Conservation (phyloP, 2,329 filamentous ascomycete species). For the Sporothrix luriei region DNA sequence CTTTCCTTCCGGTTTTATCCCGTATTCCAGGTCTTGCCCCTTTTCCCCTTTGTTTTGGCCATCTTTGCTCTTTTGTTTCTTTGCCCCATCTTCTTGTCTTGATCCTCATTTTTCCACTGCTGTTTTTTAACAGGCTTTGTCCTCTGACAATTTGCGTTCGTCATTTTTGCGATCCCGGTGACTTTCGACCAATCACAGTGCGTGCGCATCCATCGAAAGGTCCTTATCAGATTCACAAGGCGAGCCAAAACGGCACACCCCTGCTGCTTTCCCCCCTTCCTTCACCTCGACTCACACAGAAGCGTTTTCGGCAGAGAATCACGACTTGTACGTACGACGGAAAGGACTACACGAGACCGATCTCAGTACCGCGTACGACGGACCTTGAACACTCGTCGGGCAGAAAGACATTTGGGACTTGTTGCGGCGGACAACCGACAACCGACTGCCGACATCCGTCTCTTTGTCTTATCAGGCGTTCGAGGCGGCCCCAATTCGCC, state of each 20-base stretch:
- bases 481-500: background rate
- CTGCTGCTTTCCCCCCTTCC: background rate
- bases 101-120: background rate
- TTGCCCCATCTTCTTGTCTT: constrained; percentile 16
- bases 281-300: background rate
- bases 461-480: background rate
- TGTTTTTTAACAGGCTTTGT: background rate
- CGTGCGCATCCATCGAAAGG: constrained; percentile 30
- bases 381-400: background rate
- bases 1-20: background rate
- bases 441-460: background rate
- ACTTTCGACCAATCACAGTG: constrained; percentile 32
- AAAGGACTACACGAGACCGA: background rate
- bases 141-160: constrained; percentile 23
- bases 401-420: background rate
- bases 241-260: background rate
- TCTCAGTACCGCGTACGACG: background rate
- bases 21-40: background rate
- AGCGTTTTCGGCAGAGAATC: background rate
- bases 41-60: background rate
- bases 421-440: background rate
- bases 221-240: constrained; percentile 36
- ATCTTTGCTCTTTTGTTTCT: background rate
- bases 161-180: constrained; percentile 21
- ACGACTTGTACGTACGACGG: background rate